These are phyloP conservation scores for Citrus inodora DNA, from an alignment of 345 rosid species.

Conservation along the genomic window DNA sequence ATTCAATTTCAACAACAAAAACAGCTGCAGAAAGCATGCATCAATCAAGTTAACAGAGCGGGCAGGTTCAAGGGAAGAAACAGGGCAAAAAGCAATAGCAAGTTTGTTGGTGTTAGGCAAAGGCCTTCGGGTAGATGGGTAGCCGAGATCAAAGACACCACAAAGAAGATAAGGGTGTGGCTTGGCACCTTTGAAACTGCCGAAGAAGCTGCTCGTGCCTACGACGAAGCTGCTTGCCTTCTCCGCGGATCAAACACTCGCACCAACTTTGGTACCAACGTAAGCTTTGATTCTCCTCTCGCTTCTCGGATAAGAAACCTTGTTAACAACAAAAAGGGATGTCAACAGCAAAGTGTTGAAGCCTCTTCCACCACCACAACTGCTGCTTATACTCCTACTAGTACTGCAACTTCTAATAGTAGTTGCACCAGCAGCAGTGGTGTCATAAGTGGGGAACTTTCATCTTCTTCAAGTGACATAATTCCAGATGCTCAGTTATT, in stretches of 20 bases:
- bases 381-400: not conserved
- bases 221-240: slow-evolving; percentile 78
- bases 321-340: slow-evolving; percentile 44
- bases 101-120: slow-evolving; percentile 68
- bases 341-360: slow-evolving; percentile 13
- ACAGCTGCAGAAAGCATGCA: slow-evolving; percentile 8
- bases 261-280: slow-evolving; percentile 59
- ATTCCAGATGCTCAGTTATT: slow-evolving; percentile 27
- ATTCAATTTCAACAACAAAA: slow-evolving; percentile 44
- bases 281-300: slow-evolving; percentile 55
- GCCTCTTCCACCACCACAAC: slow-evolving; percentile 15
- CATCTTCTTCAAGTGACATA: slow-evolving; percentile 4
- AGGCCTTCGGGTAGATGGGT: slow-evolving; percentile 87
- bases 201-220: slow-evolving; percentile 73
- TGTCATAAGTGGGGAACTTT: slow-evolving; percentile 10
- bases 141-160: slow-evolving; percentile 79
- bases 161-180: slow-evolving; percentile 77
- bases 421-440: slow-evolving; percentile 17
- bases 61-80: slow-evolving; percentile 42
- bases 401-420: slow-evolving; percentile 11
- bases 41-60: slow-evolving; percentile 16
- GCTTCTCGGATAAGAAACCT: slow-evolving; percentile 61
- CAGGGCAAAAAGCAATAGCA: slow-evolving; percentile 28
- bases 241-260: slow-evolving; percentile 77
- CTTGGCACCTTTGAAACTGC: slow-evolving; percentile 78